A percentile compares a stretch with the other conserved stretches of the same genome.
These are phyloP conservation scores for Colletotrichum eremochloae DNA, from an alignment of 2,329 filamentous ascomycete genomes.

Conservation along the genomic window DNA sequence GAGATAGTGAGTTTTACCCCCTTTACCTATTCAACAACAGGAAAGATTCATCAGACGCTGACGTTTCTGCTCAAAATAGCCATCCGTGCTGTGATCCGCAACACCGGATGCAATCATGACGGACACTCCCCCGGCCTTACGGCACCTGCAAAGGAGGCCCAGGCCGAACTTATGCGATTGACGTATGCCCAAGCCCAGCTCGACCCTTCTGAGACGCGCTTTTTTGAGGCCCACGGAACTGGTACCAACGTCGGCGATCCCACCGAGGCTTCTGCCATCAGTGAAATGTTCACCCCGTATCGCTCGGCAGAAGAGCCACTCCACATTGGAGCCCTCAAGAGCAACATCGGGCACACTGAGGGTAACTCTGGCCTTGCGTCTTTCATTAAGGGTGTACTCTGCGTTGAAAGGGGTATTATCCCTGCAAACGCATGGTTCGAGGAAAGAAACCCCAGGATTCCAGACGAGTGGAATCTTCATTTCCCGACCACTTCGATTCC, in stretches of 20 bases:
- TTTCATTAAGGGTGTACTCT: conserved; percentile 47
- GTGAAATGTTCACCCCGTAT: conserved; percentile 55
- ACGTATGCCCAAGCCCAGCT: conserved; percentile 50
- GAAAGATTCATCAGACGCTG: conserved; percentile 62
- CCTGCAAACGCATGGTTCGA: conserved; percentile 48
- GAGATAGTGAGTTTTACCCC: neutral
- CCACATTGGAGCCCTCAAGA: conserved; percentile 30
- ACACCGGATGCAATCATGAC: conserved; percentile 55
- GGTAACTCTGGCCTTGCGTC: conserved; percentile 42
- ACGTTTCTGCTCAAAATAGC: conserved; percentile 70
- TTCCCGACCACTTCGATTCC: conserved; percentile 48
- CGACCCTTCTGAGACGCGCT: conserved; percentile 49
- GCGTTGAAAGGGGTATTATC: conserved; percentile 48
- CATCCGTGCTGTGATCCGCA: conserved; percentile 53
- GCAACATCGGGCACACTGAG: conserved; percentile 47
- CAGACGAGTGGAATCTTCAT: conserved; percentile 45
- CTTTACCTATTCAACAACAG: too few relatives aligned
- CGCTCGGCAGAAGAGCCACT: conserved; percentile 52
- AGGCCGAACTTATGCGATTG: conserved; percentile 53
- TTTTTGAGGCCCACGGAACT: conserved; percentile 64
- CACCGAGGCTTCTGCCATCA: conserved; percentile 63
- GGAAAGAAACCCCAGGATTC: conserved; percentile 48
- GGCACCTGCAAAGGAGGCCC: conserved; percentile 45
- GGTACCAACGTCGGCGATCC: conserved; percentile 69
- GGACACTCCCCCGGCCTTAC: conserved; percentile 58